Percentiles rank a stretch among this genome's conserved stretches.
These are phyloP conservation scores for Penicillium egyptiacum DNA, from an alignment of 495 filamentous ascomycete species.

Conservation along the genomic window DNA sequence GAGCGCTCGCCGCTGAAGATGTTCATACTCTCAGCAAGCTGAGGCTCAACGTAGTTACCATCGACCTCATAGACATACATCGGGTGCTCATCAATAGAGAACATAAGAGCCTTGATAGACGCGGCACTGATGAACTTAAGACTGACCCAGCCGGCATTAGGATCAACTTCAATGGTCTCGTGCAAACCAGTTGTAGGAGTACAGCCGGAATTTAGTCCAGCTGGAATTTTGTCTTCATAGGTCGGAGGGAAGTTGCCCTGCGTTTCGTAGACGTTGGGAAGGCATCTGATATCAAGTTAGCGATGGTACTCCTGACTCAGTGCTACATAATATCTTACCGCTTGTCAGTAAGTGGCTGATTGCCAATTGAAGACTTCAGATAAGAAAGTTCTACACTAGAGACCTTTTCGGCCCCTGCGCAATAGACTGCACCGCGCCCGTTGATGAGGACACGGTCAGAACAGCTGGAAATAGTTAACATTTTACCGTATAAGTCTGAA, in stretches of 20 bases:
- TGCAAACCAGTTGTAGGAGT: conserved; percentile 37
- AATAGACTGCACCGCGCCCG: conserved; percentile 52
- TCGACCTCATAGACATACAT: conserved; percentile 46
- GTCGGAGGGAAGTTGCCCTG: conserved; percentile 30
- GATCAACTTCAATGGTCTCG: conserved; percentile 41
- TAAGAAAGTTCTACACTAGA: conserved; percentile 34
- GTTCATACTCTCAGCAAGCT: conserved; percentile 27
- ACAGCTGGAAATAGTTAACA: conserved; percentile 28
- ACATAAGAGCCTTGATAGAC: conserved; percentile 35
- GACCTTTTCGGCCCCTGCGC: conserved; percentile 38
- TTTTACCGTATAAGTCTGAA: background rate
- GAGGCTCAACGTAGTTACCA: conserved; percentile 40
- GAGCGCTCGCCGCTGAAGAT: conserved; percentile 41
- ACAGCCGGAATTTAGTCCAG: conserved; percentile 40
- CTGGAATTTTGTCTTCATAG: conserved; percentile 38
- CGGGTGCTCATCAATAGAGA: conserved; percentile 45
- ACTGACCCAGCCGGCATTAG: conserved; percentile 42
- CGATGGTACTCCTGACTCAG: background rate
- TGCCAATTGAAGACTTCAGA: conserved; percentile 30
- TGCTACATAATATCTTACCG: conserved; percentile 35
- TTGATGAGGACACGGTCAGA: conserved; percentile 54
- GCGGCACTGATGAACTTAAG: conserved; percentile 51
- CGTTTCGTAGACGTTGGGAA: conserved; percentile 33
- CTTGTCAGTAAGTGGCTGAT: conserved; percentile 47
- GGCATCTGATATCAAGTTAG: conserved; percentile 16